These are phyloP conservation scores for Spongospora subterranea DNA, from an alignment of 208 protist species.

Conservation along the genomic window DNA sequence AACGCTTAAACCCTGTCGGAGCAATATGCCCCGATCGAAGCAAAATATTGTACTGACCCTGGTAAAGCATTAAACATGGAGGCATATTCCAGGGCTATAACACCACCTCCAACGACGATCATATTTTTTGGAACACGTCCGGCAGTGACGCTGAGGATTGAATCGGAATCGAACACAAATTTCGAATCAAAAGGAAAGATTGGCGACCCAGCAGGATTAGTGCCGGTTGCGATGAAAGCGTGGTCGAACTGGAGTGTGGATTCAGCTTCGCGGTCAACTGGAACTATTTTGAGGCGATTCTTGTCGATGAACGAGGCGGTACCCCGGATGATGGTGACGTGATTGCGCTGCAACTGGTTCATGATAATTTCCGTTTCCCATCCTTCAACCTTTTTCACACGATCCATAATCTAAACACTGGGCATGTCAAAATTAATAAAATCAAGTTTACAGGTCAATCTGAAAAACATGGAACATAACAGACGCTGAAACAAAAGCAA, in stretches of 20 bases:
- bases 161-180: slow-evolving; percentile 27
- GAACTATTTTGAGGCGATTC: background rate
- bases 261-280: background rate
- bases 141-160: slow-evolving; percentile 17
- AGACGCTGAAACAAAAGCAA: too few relatives aligned
- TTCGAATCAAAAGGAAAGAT: slow-evolving; percentile 25
- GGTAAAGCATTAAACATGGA: slow-evolving; percentile 33
- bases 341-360: slow-evolving; percentile 24
- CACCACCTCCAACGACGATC: slow-evolving; percentile 37
- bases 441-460: too few relatives aligned
- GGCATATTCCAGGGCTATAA: slow-evolving; percentile 52
- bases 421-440: too few relatives aligned
- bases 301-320: slow-evolving; percentile 39
- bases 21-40: too few relatives aligned
- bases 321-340: background rate
- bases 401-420: slow-evolving; percentile 9
- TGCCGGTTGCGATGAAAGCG: slow-evolving; percentile 3
- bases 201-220: slow-evolving; percentile 14
- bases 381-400: slow-evolving; percentile 48
- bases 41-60: too few relatives aligned
- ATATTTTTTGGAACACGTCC: slow-evolving; percentile 41
- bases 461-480: too few relatives aligned
- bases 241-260: slow-evolving; percentile 4
- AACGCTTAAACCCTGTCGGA: too few relatives aligned
- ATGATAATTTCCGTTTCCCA: slow-evolving; percentile 52